These are phyloP conservation scores for Candida buenavistaensis DNA, from an alignment of 1,139 yeast species.

Conservation along the genomic window DNA sequence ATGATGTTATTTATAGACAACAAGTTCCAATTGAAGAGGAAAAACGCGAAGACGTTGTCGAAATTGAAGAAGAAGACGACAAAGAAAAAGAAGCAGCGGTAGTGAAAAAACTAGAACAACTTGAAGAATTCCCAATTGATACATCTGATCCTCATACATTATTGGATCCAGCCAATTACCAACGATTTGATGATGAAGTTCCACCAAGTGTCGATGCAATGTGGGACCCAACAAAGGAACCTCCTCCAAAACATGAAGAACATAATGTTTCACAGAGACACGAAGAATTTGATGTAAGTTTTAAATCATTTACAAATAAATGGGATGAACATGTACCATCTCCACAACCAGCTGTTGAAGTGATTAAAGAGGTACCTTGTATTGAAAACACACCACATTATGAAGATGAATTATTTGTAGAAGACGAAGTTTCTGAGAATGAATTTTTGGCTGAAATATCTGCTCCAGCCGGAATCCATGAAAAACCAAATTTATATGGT, in stretches of 20 bases:
- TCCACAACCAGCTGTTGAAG: slow-evolving; percentile 1
- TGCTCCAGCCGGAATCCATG: slow-evolving; percentile 7
- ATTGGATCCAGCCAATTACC: slow-evolving; percentile 30
- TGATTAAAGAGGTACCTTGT: too few species aligned
- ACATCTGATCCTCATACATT: slow-evolving; percentile 22
- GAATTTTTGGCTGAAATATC: too few species aligned
- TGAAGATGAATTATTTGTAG: too few species aligned
- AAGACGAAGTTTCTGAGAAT: too few species aligned
- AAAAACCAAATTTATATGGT: slow-evolving; percentile 12
- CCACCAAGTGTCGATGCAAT: slow-evolving; percentile 26
- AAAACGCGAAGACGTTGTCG: background rate
- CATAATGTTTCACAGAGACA: background rate
- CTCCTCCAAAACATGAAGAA: slow-evolving; percentile 29
- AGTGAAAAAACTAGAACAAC: slow-evolving; percentile 6
- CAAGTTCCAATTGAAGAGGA: slow-evolving; percentile 4
- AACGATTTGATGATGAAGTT: slow-evolving; percentile 19
- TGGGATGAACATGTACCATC: slow-evolving; percentile 16
- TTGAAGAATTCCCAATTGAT: slow-evolving; percentile 9
- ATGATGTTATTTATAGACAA: slow-evolving; percentile 14
- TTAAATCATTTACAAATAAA: slow-evolving; percentile 14
- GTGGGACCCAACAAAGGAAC: slow-evolving; percentile 42
- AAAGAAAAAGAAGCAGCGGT: slow-evolving; percentile 3
- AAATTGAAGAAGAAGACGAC: slow-evolving; percentile 1
- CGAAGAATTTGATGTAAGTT: slow-evolving; percentile 11
- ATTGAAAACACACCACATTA: too few species aligned